Conservation (phyloP, 2,329 filamentous ascomycete genomes). For the Herpotrichia juniperi region DNA sequence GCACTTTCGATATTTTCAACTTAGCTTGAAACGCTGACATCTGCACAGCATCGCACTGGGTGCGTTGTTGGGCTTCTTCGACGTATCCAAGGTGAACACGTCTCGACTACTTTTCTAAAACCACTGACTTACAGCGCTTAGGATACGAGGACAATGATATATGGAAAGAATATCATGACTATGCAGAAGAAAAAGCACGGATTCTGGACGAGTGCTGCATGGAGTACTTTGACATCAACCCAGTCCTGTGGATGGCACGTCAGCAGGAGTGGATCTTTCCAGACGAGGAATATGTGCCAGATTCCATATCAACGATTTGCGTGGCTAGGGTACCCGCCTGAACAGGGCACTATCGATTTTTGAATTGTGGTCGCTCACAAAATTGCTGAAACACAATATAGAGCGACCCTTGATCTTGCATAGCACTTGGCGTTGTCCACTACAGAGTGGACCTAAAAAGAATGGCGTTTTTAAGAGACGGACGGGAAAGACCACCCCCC, state of each 20-base stretch:
- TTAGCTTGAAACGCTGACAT: constrained; percentile 1
- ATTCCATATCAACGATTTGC: background rate
- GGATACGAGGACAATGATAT: constrained; percentile 68
- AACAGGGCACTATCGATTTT: background rate
- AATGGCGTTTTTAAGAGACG: background rate
- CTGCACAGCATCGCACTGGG: constrained; percentile 76
- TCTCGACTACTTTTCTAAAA: background rate
- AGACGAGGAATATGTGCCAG: background rate
- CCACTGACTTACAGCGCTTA: constrained; percentile 6
- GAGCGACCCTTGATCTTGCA: background rate
- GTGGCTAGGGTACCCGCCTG: background rate
- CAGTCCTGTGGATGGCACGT: constrained; percentile 47
- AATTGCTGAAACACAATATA: background rate
- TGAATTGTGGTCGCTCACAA: background rate
- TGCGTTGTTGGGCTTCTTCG: constrained; percentile 84
- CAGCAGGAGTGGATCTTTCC: constrained; percentile 35
- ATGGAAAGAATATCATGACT: constrained; percentile 75
- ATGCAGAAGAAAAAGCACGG: constrained; percentile 59
- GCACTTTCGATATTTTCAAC: too few relatives aligned
- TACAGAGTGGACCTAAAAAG: background rate
- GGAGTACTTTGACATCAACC: constrained; percentile 50
- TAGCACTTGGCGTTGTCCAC: background rate
- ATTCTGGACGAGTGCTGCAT: constrained; percentile 54
- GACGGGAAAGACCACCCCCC: background rate
- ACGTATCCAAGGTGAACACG: constrained; percentile 61